Evolutionary conservation across 192 early-diverging fungal species (phyloP).

Genomic region (Backusella morwellensis): DNA sequence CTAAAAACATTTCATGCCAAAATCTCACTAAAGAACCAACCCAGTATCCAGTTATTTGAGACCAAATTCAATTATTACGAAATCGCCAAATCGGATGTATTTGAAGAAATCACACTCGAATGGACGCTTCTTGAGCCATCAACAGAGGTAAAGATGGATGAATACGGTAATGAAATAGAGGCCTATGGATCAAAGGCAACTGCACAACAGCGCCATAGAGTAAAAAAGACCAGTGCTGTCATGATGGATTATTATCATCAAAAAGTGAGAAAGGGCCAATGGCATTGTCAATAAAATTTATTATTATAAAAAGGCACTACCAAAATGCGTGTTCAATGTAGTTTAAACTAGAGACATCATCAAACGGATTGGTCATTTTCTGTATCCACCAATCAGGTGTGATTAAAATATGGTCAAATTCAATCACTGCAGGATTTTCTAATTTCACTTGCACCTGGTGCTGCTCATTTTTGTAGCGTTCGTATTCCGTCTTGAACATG

Average conservation of each 20-base stretch:
- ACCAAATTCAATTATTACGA: slow-evolving; percentile 57
- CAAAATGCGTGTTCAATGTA: background rate
- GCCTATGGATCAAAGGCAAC: slow-evolving; percentile 19
- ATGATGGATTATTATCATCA: background rate
- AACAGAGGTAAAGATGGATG: background rate
- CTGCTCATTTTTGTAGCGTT: background rate
- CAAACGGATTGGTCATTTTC: background rate
- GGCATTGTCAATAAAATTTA: background rate
- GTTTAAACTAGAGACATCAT: background rate
- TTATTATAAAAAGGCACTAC: background rate
- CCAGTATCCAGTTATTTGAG: slow-evolving; percentile 59
- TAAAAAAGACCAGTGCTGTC: background rate
- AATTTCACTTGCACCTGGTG: background rate
- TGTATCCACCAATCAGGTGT: slow-evolving; percentile 15
- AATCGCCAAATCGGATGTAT: slow-evolving; percentile 51
- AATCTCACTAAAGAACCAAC: slow-evolving; percentile 61
- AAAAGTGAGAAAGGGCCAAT: background rate
- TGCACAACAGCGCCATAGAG: background rate
- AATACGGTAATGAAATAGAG: slow-evolving; percentile 8
- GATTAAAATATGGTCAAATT: background rate
- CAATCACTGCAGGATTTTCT: background rate
- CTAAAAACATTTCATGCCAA: slow-evolving; percentile 60
- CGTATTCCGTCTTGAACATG: background rate
- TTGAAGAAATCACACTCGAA: slow-evolving; percentile 69
- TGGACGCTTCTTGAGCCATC: slow-evolving; percentile 15